Evolutionary conservation across 257 asterid genomes (phyloP).

Genomic region (Solanum dulcamara): DNA sequence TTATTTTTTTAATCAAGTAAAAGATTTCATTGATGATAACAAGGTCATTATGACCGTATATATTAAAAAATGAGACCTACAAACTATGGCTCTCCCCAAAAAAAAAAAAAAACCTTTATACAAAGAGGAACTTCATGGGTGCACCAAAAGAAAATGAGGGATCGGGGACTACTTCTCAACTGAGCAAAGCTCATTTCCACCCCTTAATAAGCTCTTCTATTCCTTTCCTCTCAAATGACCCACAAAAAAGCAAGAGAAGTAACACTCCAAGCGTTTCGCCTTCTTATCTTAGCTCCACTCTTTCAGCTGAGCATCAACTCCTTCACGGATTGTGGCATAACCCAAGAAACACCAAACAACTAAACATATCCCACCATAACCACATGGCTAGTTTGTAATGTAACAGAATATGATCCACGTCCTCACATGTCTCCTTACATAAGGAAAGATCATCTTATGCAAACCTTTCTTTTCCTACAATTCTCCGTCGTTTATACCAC

Average conservation of each 20-base stretch:
- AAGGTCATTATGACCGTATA: neutral
- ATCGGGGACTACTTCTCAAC: neutral
- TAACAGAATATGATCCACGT: neutral
- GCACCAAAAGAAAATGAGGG: neutral
- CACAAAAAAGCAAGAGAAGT: neutral
- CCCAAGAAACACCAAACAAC: neutral
- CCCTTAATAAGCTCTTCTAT: neutral
- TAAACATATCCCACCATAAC: neutral
- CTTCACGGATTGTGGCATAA: neutral
- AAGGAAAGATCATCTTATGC: neutral
- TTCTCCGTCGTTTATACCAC: neutral
- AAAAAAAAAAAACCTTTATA: neutral
- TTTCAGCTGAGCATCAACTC: too few species aligned
- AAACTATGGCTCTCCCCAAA: neutral
- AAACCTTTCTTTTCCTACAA: neutral
- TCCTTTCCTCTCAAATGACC: neutral
- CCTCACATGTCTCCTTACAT: neutral
- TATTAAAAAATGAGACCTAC: neutral
- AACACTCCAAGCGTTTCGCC: neutral
- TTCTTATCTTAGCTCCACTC: too few species aligned
- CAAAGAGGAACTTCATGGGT: neutral
- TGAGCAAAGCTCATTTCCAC: neutral
- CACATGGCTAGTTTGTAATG: neutral
- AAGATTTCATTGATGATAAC: neutral
- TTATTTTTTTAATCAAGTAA: neutral